Base-by-base conservation (phyloP, 225 moss, liverwort and hornwort species). In the Marchantia polymorpha region DNA sequence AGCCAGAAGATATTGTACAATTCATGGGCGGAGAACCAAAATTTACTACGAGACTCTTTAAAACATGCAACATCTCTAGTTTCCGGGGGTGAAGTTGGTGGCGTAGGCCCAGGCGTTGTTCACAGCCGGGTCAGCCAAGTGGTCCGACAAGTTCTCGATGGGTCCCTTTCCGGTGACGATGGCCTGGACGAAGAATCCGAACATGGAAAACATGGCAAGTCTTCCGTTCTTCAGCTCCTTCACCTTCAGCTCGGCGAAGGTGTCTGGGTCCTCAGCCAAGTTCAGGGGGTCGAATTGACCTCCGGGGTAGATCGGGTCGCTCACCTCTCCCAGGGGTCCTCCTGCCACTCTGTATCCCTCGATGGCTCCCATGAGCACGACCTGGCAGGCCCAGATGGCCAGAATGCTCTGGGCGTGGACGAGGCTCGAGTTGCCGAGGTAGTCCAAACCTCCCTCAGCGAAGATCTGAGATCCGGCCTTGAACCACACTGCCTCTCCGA, bases 161-260 rank as follows among this genome's bases (percentile, higher is more conserved):
- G 86, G 86, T 9, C 83, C 86, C 76, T 86, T 86, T 0, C 86
- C 86, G 29, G 79, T 86, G 10, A 86, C 86, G 68, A 86, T 86
- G 9, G 86, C 86, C 81, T 86, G 86, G 0, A 86, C 86, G 56
- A 78, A 78, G 59, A 86, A 86, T 26, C 86, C 86, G 52, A 86
- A 86, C 76, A 61, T 59, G 12, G 86, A 77, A 71, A 86, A 86
- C 83, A 77, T 81, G 10, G 86, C 86, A 0, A 86, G 73, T 0
- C 86, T 77, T 0, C 86, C 86, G 55, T 86, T 86, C 78, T 86
- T 86, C 23, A 86, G 77, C 77, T 87, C 87, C 82, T 87, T 87
- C 74, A 87, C 87, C 83, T 87, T 84, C 23, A 87, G 59, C 87
- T 86, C 86, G 2, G 86, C 86, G 78, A 86, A 86, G 30, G 86